phyloP scores from a whole-genome alignment of 2,329 filamentous ascomycete species.

The Aspergillus texensis region DNA sequence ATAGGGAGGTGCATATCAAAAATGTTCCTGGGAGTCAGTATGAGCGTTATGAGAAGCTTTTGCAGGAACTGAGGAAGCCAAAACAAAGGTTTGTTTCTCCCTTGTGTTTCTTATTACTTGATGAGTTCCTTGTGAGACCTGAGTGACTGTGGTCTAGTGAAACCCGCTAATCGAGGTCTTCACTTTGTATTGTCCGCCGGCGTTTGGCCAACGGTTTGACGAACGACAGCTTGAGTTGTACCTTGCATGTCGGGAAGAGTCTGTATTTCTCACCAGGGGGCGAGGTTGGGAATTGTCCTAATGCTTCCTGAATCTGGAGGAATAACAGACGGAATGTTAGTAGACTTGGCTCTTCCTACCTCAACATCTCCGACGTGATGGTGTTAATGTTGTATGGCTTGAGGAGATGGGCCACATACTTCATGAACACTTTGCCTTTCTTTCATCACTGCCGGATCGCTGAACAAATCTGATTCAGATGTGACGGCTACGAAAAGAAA shows the following conservation, averaged over 20 bases:
- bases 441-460: not conserved
- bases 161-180: not conserved
- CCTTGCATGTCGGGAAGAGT: not conserved
- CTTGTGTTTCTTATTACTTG: too few species aligned
- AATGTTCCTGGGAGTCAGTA: constrained; percentile 14
- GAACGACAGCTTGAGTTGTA: not conserved
- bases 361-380: not conserved
- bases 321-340: not conserved
- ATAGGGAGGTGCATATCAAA: constrained; percentile 19
- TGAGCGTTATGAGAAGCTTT: constrained; percentile 18
- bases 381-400: not conserved
- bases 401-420: not conserved
- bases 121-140: not conserved
- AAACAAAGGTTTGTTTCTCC: not conserved
- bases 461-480: not conserved
- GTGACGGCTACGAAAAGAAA: not conserved
- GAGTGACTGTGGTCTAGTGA: not conserved
- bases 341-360: not conserved
- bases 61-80: constrained; percentile 14
- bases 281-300: not conserved
- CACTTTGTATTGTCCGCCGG: not conserved
- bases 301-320: not conserved
- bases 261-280: too few species aligned
- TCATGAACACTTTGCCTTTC: not conserved
- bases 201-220: not conserved